These are phyloP conservation scores for Ophiostoma triangulosporum DNA, from an alignment of 2,329 filamentous ascomycete genomes.

Conservation along the genomic window DNA sequence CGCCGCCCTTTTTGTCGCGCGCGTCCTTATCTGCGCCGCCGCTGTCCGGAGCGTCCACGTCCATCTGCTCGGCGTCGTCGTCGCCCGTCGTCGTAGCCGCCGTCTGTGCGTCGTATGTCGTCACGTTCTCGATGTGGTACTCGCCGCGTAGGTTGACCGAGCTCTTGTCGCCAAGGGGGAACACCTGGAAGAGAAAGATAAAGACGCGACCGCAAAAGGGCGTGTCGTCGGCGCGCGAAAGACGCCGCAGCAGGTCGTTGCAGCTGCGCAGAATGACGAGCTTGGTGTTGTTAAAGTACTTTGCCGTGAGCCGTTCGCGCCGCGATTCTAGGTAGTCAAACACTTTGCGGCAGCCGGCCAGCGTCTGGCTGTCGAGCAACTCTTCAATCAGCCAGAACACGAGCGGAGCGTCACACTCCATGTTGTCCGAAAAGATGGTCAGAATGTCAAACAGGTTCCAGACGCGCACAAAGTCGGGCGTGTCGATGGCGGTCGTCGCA, in stretches of 20 bases:
- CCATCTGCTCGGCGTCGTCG: slow-evolving; percentile 15
- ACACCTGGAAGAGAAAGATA: slow-evolving; percentile 97
- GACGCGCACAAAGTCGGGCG: slow-evolving; percentile 64
- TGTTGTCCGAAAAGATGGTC: slow-evolving; percentile 74
- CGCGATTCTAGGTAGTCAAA: slow-evolving; percentile 94
- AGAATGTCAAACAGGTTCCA: slow-evolving; percentile 93
- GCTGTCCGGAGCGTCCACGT: slow-evolving; percentile 1
- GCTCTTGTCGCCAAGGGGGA: slow-evolving; percentile 90
- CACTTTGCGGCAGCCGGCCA: slow-evolving; percentile 75
- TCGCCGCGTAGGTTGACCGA: slow-evolving; percentile 93
- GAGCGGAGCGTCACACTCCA: slow-evolving; percentile 63
- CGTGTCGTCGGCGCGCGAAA: slow-evolving; percentile 93
- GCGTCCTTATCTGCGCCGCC: background rate
- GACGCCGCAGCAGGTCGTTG: slow-evolving; percentile 82
- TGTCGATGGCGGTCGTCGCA: slow-evolving; percentile 57
- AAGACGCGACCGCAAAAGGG: slow-evolving; percentile 96
- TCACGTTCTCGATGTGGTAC: slow-evolving; percentile 91
- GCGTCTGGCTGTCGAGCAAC: slow-evolving; percentile 88
- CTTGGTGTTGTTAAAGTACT: slow-evolving; percentile 69
- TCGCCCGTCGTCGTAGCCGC: slow-evolving; percentile 10
- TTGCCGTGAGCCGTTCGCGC: slow-evolving; percentile 72
- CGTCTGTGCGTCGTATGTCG: slow-evolving; percentile 55
- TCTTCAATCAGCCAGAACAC: slow-evolving; percentile 89
- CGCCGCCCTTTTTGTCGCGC: slow-evolving; percentile 11
- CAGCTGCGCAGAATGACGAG: slow-evolving; percentile 85